Evolutionary conservation across 2,329 filamentous ascomycete species (phyloP).

Genomic region (Dissoconium aciculare): DNA sequence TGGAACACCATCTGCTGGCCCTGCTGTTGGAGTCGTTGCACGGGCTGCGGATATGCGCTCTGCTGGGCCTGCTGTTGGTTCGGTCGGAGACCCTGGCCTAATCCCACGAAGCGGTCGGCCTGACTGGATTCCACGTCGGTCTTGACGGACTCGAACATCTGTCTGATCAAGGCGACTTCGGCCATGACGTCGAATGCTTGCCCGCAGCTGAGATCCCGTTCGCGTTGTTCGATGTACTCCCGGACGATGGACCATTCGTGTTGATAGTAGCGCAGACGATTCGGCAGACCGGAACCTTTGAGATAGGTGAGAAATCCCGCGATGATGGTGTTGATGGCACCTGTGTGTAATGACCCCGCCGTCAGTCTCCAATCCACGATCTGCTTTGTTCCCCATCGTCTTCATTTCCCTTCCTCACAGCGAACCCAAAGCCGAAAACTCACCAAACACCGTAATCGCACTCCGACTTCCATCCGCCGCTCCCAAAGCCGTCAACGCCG

Average conservation of each 20-base stretch:
- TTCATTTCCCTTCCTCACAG: neutral
- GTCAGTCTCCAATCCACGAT: neutral
- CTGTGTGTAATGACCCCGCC: no score
- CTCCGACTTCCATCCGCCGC: slow-evolving; percentile 8
- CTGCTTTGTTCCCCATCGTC: neutral
- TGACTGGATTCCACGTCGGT: slow-evolving; percentile 11
- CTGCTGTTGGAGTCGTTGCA: slow-evolving; percentile 2
- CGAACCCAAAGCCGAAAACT: no score
- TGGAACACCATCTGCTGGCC: no score
- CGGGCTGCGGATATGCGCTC: slow-evolving; percentile 1
- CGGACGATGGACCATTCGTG: slow-evolving; percentile 13
- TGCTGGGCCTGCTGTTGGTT: slow-evolving; percentile 1
- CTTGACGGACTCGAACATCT: slow-evolving; percentile 11
- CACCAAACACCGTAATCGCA: slow-evolving; percentile 11
- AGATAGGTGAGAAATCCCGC: slow-evolving; percentile 14
- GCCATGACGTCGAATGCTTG: slow-evolving; percentile 4
- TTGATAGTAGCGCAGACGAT: slow-evolving; percentile 12
- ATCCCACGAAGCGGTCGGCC: slow-evolving; percentile 11
- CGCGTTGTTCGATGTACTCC: slow-evolving; percentile 13
- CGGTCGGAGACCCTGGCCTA: neutral
- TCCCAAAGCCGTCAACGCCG: slow-evolving; percentile 12
- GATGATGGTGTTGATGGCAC: slow-evolving; percentile 14
- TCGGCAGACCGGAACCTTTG: slow-evolving; percentile 11
- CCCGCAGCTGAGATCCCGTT: slow-evolving; percentile 8
- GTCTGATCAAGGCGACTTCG: slow-evolving; percentile 9